A percentile compares a stretch with the other conserved stretches of the same genome.
Evolutionary conservation across 2,329 filamentous ascomycete species (phyloP).

Genomic region (Pyricularia grisea): DNA sequence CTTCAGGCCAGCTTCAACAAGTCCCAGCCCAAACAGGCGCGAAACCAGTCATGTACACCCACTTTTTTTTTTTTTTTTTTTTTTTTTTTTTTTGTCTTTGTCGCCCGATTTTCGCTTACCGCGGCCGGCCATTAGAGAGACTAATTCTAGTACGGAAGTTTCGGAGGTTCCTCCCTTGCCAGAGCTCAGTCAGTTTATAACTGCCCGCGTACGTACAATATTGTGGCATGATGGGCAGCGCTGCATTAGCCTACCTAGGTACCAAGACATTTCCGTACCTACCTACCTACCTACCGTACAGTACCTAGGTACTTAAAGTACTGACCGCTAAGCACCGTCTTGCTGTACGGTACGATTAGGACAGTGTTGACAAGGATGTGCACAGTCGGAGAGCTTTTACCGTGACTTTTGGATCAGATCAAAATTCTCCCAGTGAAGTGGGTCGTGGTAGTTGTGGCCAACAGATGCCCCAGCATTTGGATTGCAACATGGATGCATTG

Average conservation of each 20-base stretch:
- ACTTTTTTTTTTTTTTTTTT: background rate
- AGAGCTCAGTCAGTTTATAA: background rate
- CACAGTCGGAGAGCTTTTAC: background rate
- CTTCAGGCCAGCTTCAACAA: background rate
- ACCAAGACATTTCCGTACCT: background rate
- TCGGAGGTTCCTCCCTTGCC: background rate
- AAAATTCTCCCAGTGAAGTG: background rate
- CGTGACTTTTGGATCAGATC: background rate
- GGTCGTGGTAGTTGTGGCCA: background rate
- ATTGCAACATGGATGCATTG: background rate
- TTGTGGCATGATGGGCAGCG: background rate
- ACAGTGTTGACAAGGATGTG: background rate
- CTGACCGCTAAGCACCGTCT: background rate
- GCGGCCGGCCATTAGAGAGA: background rate
- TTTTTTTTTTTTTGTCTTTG: background rate
- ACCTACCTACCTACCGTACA: no score
- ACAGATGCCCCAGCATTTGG: background rate
- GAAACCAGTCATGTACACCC: background rate
- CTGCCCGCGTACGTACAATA: no score
- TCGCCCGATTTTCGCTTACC: background rate
- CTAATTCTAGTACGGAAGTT: no score
- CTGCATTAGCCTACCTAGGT: background rate
- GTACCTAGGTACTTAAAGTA: no score
- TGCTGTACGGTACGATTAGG: background rate
- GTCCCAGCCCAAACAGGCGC: background rate